Conservation (phyloP, 192 early-diverging fungal genomes). For the Mortierella alpina region DNA sequence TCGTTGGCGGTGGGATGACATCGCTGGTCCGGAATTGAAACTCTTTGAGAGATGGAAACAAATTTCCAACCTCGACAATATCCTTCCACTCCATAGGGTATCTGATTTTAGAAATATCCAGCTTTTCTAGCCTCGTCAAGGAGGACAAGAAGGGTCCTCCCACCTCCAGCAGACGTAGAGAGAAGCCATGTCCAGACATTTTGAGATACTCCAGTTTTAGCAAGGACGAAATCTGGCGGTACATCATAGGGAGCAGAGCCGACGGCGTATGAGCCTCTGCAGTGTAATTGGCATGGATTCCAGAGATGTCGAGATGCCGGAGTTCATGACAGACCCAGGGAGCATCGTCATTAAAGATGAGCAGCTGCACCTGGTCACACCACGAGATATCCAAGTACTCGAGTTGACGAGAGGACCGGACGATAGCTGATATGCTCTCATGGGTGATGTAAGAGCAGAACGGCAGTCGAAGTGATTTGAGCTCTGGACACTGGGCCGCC, state of each 20-base stretch:
- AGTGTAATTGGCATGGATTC: conserved; percentile 22
- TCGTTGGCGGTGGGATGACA: conserved; percentile 30
- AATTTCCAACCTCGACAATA: conserved; percentile 32
- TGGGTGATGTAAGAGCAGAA: conserved; percentile 37
- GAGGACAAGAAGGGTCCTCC: conserved; percentile 5
- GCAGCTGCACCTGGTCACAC: conserved; percentile 26
- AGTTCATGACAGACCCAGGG: conserved; percentile 32
- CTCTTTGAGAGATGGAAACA: conserved; percentile 33
- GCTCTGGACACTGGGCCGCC: conserved; percentile 19
- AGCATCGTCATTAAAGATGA: conserved; percentile 12
- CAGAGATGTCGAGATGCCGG: conserved; percentile 37
- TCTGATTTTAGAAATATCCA: conserved; percentile 21
- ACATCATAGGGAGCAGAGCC: conserved; percentile 22
- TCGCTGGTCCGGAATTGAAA: conserved; percentile 29
- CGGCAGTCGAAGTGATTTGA: conserved; percentile 40
- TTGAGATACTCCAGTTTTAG: conserved; percentile 16
- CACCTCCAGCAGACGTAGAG: conserved; percentile 18
- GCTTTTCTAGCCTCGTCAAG: conserved; percentile 9
- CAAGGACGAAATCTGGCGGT: conserved; percentile 20
- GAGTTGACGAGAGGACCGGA: conserved; percentile 11
- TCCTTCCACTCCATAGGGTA: conserved; percentile 27
- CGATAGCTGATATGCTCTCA: conserved; percentile 7
- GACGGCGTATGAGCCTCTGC: conserved; percentile 2
- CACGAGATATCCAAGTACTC: conserved; percentile 31
- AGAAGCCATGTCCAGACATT: conserved; percentile 32